Base-by-base conservation (phyloP, 2,329 filamentous ascomycete genomes). In the Neonectria coccinea region DNA sequence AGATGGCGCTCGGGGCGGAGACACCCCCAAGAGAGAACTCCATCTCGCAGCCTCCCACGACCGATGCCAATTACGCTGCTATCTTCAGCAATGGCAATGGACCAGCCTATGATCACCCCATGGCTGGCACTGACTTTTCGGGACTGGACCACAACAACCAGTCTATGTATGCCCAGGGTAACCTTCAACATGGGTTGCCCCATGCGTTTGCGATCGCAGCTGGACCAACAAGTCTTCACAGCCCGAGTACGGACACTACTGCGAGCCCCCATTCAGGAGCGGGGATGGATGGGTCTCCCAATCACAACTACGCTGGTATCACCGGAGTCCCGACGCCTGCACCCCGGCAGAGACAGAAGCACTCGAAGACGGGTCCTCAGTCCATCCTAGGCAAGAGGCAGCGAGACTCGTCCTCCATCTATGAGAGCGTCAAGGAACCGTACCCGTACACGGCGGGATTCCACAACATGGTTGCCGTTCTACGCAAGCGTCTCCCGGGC, bases 371-470 rank as follows among this genome's bases (percentile, higher is more conserved):
- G 10, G 77, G 77, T n/a, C 70, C 70, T 22, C 84, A 87, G 65
- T 82, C 84, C 11, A 79, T 87, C 27, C 76, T 88, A n/a, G 83
- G 84, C 47, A 90, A 89, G 75, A 83, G 88, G 25, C 82, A 84
- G 57, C 84, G 88, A 42, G 93, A 97, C 74, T 91, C 94, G 5
- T 94, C 93, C 0, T 87, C 88, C 53, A 93, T 98, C 59, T 99
- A 98, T 78, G 90, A 94, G 67, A 91, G 89, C 44, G 93, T 99
- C 74, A 94, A 92, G 66, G 91, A 96, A 74, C 94, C 96, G 5
- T 97, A 98, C 76, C 90, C 92, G 10, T 98, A 98, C 75, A 94
- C 94, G 1, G 88, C 88, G 47, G 93, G 93, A 20, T 98, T 97
- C 77, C 96, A 99, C 79, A 92, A 91, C 68, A 87, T 98, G 67